phyloP scores from a whole-genome alignment of 305 asterid species.

The Fraxinus nigra region DNA sequence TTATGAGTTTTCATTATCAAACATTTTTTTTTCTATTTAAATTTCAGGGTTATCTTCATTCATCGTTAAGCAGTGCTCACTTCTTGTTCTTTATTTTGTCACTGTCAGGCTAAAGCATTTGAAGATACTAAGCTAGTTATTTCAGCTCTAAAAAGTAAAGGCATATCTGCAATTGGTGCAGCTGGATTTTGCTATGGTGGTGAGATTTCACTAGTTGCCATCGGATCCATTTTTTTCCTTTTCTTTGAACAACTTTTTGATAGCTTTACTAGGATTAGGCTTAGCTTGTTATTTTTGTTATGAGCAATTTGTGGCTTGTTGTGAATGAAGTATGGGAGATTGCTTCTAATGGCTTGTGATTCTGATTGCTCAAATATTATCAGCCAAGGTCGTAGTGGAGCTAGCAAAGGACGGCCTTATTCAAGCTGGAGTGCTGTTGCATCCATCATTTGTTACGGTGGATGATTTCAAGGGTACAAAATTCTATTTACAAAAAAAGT shows the following conservation, averaged over 20 bases:
- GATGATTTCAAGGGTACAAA: slow-evolving; percentile 52
- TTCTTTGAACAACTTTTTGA: background rate
- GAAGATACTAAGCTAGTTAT: slow-evolving; percentile 50
- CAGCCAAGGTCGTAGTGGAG: slow-evolving; percentile 61
- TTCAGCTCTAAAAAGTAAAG: slow-evolving; percentile 46
- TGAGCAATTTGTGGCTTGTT: background rate
- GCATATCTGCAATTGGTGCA: slow-evolving; percentile 52
- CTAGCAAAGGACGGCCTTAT: slow-evolving; percentile 37
- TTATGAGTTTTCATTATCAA: background rate
- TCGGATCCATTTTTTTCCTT: background rate
- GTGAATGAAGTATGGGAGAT: background rate
- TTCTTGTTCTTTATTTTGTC: background rate
- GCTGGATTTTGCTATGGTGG: slow-evolving; percentile 80
- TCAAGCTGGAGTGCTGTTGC: slow-evolving; percentile 57
- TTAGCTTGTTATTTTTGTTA: background rate
- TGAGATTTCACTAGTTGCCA: slow-evolving; percentile 11
- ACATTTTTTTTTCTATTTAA: no score
- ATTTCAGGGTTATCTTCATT: background rate
- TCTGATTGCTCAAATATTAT: background rate
- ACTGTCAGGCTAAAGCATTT: slow-evolving; percentile 45
- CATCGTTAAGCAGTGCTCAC: background rate
- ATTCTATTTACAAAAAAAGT: background rate
- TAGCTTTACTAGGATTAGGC: background rate
- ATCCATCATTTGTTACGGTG: slow-evolving; percentile 43
- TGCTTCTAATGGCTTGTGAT: background rate